These are phyloP conservation scores for Chalaropsis ovoidea DNA, from an alignment of 2,329 filamentous ascomycete genomes.

Conservation along the genomic window DNA sequence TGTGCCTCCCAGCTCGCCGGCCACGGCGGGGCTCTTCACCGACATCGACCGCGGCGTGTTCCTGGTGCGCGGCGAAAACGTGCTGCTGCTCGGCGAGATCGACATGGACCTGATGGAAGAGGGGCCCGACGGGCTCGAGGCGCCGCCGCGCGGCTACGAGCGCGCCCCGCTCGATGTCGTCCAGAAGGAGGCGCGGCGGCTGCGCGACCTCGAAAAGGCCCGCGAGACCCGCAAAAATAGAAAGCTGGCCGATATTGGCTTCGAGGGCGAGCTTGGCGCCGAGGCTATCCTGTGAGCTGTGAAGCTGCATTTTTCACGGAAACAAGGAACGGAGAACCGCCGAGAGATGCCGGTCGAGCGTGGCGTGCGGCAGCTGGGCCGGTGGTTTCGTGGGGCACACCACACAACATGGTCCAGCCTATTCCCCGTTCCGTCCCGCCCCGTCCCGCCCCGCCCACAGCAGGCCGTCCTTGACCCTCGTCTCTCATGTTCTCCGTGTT, in stretches of 20 bases:
- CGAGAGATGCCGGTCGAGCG: neutral
- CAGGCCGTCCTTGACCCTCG: no score
- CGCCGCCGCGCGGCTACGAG: slow-evolving; percentile 55
- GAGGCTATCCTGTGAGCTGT: slow-evolving; percentile 7
- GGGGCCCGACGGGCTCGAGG: slow-evolving; percentile 58
- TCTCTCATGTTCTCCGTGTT: neutral
- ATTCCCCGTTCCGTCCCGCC: no score
- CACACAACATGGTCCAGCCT: no score
- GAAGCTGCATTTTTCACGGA: neutral
- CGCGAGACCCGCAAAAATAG: slow-evolving; percentile 62
- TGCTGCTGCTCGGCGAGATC: slow-evolving; percentile 89
- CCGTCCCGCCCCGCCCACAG: no score
- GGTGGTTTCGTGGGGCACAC: no score
- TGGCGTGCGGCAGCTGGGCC: neutral
- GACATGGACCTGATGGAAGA: slow-evolving; percentile 95
- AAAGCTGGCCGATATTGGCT: slow-evolving; percentile 67
- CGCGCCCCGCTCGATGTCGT: slow-evolving; percentile 58
- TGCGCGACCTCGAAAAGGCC: slow-evolving; percentile 56
- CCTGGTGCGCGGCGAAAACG: slow-evolving; percentile 90
- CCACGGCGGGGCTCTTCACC: slow-evolving; percentile 53
- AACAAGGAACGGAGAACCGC: neutral
- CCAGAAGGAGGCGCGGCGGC: slow-evolving; percentile 60
- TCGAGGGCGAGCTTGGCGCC: slow-evolving; percentile 58
- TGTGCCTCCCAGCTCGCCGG: slow-evolving; percentile 41
- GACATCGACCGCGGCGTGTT: slow-evolving; percentile 81